Percentiles rank a stretch among this genome's conserved stretches.
These are phyloP conservation scores for Lycium ferocissimum DNA, from an alignment of 257 asterid genomes.

Conservation along the genomic window DNA sequence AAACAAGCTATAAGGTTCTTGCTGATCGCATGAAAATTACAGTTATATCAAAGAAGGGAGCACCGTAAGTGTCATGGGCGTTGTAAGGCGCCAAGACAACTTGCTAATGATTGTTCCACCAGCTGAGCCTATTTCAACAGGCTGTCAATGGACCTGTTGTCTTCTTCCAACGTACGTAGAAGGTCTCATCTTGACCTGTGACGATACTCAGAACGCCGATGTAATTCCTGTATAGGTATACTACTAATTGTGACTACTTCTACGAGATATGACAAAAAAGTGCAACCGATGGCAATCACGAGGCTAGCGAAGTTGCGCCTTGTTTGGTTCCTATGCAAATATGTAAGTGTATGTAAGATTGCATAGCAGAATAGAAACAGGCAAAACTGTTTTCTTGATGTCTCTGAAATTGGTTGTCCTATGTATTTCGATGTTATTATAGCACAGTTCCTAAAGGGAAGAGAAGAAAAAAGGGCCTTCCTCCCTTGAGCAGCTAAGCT, in stretches of 20 bases:
- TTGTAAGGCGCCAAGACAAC: slow-evolving; percentile 68
- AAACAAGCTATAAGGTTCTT: neutral
- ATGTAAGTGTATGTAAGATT: slow-evolving; percentile 28
- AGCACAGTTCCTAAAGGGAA: neutral
- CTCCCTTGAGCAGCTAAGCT: slow-evolving; percentile 17
- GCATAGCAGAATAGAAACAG: slow-evolving; percentile 28
- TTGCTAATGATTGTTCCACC: slow-evolving; percentile 87
- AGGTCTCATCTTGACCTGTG: slow-evolving; percentile 66
- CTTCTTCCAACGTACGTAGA: slow-evolving; percentile 77
- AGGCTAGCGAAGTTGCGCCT: slow-evolving; percentile 5
- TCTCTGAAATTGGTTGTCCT: neutral
- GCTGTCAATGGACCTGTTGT: slow-evolving; percentile 74
- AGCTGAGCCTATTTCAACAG: slow-evolving; percentile 67
- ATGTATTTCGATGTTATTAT: neutral
- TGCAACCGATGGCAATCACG: slow-evolving; percentile 16
- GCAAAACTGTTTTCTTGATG: neutral
- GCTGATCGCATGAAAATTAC: slow-evolving; percentile 23
- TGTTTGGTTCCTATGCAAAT: slow-evolving; percentile 29
- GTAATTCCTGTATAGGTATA: slow-evolving; percentile 68
- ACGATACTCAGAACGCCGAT: slow-evolving; percentile 57
- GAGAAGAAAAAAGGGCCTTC: neutral
- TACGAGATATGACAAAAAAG: slow-evolving; percentile 29
- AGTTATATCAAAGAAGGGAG: slow-evolving; percentile 86
- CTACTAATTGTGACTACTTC: slow-evolving; percentile 21
- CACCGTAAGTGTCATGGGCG: slow-evolving; percentile 77